These are phyloP conservation scores for Halenospora varia DNA, from an alignment of 495 filamentous ascomycete genomes.

Conservation along the genomic window DNA sequence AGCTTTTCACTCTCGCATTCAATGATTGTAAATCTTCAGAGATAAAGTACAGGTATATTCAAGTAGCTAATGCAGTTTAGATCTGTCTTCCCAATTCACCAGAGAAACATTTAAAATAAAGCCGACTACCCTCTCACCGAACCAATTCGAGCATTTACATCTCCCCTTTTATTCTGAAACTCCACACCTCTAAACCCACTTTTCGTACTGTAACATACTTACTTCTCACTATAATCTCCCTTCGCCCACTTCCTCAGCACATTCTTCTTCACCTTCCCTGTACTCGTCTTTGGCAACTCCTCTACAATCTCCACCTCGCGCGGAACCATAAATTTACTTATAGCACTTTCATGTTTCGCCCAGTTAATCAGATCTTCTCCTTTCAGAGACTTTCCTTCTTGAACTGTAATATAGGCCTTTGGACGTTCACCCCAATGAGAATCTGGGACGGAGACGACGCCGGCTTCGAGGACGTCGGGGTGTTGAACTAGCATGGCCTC, in stretches of 20 bases:
- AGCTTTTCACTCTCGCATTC: too few species aligned
- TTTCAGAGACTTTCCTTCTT: constrained; percentile 52
- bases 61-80: too few species aligned
- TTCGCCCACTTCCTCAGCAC: constrained; percentile 68
- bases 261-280: constrained; percentile 96
- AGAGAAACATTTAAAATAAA: too few species aligned
- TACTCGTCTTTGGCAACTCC: constrained; percentile 94
- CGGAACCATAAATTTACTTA: constrained; percentile 95
- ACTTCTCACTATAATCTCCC: constrained; percentile 23
- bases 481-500: constrained; percentile 91
- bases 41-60: too few species aligned
- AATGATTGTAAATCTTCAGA: too few species aligned
- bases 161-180: too few species aligned
- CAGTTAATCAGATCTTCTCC: constrained; percentile 78
- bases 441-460: constrained; percentile 85
- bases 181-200: too few species aligned
- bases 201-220: too few species aligned
- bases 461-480: constrained; percentile 84
- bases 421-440: constrained; percentile 92
- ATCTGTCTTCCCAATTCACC: too few species aligned
- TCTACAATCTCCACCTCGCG: constrained; percentile 83
- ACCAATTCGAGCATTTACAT: too few species aligned
- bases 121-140: too few species aligned
- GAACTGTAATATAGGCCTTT: constrained; percentile 87
- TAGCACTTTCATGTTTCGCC: constrained; percentile 72